A percentile compares a stretch with the other conserved stretches of the same genome.
phyloP scores from a whole-genome alignment of 768 basidiomycete species.

The Suillus occidentalis region DNA sequence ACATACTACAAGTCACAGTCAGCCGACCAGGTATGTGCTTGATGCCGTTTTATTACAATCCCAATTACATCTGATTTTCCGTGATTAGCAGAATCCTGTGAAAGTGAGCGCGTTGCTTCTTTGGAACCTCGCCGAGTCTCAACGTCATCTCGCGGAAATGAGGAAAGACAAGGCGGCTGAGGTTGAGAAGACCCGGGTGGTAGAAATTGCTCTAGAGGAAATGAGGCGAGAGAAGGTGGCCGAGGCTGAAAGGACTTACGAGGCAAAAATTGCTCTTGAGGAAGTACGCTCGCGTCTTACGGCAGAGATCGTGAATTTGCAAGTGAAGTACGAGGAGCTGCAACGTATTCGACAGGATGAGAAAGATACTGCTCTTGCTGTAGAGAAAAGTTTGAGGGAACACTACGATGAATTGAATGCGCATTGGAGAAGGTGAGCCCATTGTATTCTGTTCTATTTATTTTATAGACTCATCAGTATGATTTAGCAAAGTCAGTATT shows the following conservation, averaged over 20 bases:
- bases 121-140: conserved; percentile 49
- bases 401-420: conserved; percentile 48
- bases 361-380: conserved; percentile 48
- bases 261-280: conserved; percentile 31
- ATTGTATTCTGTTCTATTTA: conserved; percentile 8
- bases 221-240: conserved; percentile 15
- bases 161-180: conserved; percentile 24
- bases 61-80: not conserved
- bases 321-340: conserved; percentile 42
- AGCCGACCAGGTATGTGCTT: conserved; percentile 42
- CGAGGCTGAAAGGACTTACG: conserved; percentile 33
- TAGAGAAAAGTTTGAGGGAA: conserved; percentile 54
- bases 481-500: conserved; percentile 37
- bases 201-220: conserved; percentile 31
- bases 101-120: conserved; percentile 50
- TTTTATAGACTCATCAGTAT: conserved; percentile 17
- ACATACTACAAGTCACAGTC: conserved; percentile 48
- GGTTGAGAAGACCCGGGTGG: conserved; percentile 30
- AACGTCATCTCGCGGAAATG: conserved; percentile 34
- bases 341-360: conserved; percentile 45
- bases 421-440: conserved; percentile 39
- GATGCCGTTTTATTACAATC: conserved; percentile 5
- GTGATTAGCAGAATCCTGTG: conserved; percentile 49
- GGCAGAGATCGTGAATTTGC: conserved; percentile 37
- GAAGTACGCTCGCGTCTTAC: conserved; percentile 31